These are phyloP conservation scores for Gaeumannomyces sp. DNA, from an alignment of 2,329 filamentous ascomycete species.

Conservation along the genomic window DNA sequence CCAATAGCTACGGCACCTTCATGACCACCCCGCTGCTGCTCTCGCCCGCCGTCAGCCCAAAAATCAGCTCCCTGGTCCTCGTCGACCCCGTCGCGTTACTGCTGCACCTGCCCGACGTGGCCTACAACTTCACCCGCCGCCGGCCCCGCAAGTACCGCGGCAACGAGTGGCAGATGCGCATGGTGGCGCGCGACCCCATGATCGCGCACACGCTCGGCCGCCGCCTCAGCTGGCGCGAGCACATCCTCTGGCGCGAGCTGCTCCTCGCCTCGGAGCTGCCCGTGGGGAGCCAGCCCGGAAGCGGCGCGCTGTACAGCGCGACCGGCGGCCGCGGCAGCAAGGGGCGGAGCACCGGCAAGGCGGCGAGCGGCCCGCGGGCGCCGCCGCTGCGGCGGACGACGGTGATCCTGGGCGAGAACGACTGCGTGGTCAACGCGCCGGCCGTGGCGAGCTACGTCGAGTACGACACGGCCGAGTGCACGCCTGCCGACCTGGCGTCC, in stretches of 20 bases:
- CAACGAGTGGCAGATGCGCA: conserved; percentile 56
- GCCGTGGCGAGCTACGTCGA: conserved; percentile 10
- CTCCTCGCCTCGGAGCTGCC: conserved; percentile 27
- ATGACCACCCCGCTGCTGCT: conserved; percentile 57
- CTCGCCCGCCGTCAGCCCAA: conserved; percentile 37
- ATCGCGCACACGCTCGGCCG: conserved; percentile 58
- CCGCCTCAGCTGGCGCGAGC: conserved; percentile 66
- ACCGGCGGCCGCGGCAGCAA: background rate
- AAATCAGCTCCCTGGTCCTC: conserved; percentile 42
- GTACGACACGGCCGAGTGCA: conserved; percentile 4
- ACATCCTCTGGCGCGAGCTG: conserved; percentile 64
- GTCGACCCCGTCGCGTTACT: conserved; percentile 61
- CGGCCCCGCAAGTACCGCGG: conserved; percentile 27
- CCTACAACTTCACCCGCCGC: conserved; percentile 62
- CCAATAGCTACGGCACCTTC: conserved; percentile 60
- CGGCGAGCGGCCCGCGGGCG: background rate
- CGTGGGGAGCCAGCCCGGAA: background rate
- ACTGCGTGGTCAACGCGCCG: conserved; percentile 8
- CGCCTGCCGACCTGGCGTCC: conserved; percentile 1
- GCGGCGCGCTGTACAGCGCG: background rate
- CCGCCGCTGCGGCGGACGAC: conserved; percentile 6
- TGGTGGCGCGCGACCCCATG: conserved; percentile 67
- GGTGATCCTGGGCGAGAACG: conserved; percentile 9
- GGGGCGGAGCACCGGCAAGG: background rate
- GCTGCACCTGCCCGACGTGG: conserved; percentile 62